phyloP scores from a whole-genome alignment of 495 filamentous ascomycete species.

The Letharia lupina region DNA sequence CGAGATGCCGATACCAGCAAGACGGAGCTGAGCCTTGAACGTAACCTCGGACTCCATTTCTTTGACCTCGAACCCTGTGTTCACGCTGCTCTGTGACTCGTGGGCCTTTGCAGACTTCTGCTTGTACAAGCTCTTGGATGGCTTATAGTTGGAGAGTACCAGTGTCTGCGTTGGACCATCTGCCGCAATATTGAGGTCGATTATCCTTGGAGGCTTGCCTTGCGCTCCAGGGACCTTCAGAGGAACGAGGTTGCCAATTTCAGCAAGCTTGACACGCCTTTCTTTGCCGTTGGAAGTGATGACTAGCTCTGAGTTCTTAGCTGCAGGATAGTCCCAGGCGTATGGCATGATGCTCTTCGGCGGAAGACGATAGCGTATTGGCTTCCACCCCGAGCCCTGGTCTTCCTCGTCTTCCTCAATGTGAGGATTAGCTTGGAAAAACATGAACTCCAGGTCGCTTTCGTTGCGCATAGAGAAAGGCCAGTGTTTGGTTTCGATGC shows the following conservation, averaged over 20 bases:
- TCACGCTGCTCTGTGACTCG: slow-evolving; percentile 49
- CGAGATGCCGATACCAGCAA: slow-evolving; percentile 89
- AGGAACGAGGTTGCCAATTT: slow-evolving; percentile 90
- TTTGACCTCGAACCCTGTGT: slow-evolving; percentile 83
- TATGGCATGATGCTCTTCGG: slow-evolving; percentile 98
- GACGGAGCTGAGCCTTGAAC: slow-evolving; percentile 76
- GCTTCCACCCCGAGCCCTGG: slow-evolving; percentile 69
- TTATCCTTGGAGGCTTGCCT: slow-evolving; percentile 60
- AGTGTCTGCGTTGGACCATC: slow-evolving; percentile 92
- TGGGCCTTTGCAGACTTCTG: slow-evolving; percentile 53
- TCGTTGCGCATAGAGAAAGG: slow-evolving; percentile 98
- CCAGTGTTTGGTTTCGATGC: slow-evolving; percentile 86
- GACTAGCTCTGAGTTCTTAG: slow-evolving; percentile 89
- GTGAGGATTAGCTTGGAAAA: slow-evolving; percentile 77
- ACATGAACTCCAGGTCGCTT: slow-evolving; percentile 90
- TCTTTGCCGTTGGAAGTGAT: slow-evolving; percentile 71
- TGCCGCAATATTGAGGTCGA: slow-evolving; percentile 91
- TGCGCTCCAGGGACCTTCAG: slow-evolving; percentile 65
- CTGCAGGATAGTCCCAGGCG: slow-evolving; percentile 96
- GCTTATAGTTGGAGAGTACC: slow-evolving; percentile 88
- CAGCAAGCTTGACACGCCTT: slow-evolving; percentile 83
- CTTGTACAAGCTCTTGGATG: slow-evolving; percentile 88
- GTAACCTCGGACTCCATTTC: slow-evolving; percentile 75
- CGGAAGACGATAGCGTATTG: slow-evolving; percentile 86
- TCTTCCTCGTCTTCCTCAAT: slow-evolving; percentile 79